These are phyloP conservation scores for Coniosporium uncinatum DNA, from an alignment of 2,329 filamentous ascomycete species.

Conservation along the genomic window DNA sequence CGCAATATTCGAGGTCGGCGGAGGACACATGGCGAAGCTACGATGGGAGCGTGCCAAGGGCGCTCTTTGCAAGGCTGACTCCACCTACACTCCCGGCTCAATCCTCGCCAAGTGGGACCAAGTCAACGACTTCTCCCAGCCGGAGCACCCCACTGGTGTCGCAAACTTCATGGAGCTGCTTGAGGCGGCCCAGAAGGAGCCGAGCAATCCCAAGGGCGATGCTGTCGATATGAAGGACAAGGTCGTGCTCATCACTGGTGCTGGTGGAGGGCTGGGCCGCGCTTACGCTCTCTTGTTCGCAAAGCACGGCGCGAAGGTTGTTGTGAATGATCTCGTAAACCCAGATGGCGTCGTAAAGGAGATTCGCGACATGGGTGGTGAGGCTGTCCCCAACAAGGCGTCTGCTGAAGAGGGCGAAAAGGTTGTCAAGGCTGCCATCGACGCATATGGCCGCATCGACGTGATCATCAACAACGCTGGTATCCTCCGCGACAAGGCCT, in stretches of 20 bases:
- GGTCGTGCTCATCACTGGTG: slow-evolving; percentile 84
- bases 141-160: slow-evolving; percentile 77
- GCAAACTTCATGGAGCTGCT: slow-evolving; percentile 86
- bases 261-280: slow-evolving; percentile 85
- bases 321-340: slow-evolving; percentile 73
- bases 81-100: slow-evolving; percentile 76
- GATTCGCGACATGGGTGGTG: slow-evolving; percentile 78
- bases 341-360: slow-evolving; percentile 85
- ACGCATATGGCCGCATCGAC: slow-evolving; percentile 82
- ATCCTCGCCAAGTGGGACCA: slow-evolving; percentile 82
- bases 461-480: slow-evolving; percentile 92
- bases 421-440: slow-evolving; percentile 83
- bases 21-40: slow-evolving; percentile 80
- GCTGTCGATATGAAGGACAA: slow-evolving; percentile 78
- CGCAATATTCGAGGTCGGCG: slow-evolving; percentile 83
- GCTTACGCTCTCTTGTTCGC: slow-evolving; percentile 86
- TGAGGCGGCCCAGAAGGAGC: slow-evolving; percentile 76
- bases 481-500: slow-evolving; percentile 91
- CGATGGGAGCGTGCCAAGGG: slow-evolving; percentile 87
- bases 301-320: slow-evolving; percentile 72
- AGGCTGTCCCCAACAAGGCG: slow-evolving; percentile 83
- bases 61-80: slow-evolving; percentile 81
- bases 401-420: slow-evolving; percentile 83
- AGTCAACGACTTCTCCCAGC: slow-evolving; percentile 76
- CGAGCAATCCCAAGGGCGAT: slow-evolving; percentile 65